Conservation (phyloP, 2,329 filamentous ascomycete genomes). For the Sarocladium brachiariae region DNA sequence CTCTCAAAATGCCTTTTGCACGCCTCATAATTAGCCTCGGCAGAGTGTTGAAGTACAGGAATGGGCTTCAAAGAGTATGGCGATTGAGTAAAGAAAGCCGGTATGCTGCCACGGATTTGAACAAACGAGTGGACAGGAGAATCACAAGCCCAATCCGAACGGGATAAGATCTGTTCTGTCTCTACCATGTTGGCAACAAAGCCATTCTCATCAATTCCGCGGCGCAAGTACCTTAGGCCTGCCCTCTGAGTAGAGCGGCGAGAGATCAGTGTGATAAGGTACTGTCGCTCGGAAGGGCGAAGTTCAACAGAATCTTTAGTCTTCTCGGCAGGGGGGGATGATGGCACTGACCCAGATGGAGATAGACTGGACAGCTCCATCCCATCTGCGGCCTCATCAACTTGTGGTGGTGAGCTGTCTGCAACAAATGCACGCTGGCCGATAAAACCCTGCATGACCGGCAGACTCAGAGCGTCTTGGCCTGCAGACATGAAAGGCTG, state of each 20-base stretch:
- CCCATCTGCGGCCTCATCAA: constrained; percentile 34
- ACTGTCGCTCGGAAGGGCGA: constrained; percentile 47
- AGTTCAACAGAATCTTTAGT: constrained; percentile 30
- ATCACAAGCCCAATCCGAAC: constrained; percentile 54
- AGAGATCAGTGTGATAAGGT: constrained; percentile 86
- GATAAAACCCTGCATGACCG: constrained; percentile 89
- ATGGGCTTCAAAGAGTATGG: constrained; percentile 89
- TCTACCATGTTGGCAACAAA: constrained; percentile 87
- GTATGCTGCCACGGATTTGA: constrained; percentile 85
- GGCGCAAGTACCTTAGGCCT: constrained; percentile 80
- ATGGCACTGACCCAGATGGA: constrained; percentile 19
- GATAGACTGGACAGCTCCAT: constrained; percentile 37
- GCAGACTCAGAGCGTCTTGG: constrained; percentile 64
- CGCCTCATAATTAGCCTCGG: constrained; percentile 69
- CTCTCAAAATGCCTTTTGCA: constrained; percentile 73
- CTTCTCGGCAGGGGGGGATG: constrained; percentile 19
- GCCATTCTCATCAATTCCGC: constrained; percentile 85
- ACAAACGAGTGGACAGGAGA: constrained; percentile 72
- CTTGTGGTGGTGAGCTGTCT: constrained; percentile 52
- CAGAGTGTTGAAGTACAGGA: constrained; percentile 74
- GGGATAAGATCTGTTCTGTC: constrained; percentile 87
- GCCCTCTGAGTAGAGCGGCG: constrained; percentile 79
- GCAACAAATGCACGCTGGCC: constrained; percentile 78
- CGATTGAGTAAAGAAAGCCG: constrained; percentile 89
- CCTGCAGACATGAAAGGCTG: constrained; percentile 68